A percentile compares a stretch with the other conserved stretches of the same genome.
These are phyloP conservation scores for Boletus sp. DNA, from an alignment of 768 basidiomycete genomes.

Conservation along the genomic window DNA sequence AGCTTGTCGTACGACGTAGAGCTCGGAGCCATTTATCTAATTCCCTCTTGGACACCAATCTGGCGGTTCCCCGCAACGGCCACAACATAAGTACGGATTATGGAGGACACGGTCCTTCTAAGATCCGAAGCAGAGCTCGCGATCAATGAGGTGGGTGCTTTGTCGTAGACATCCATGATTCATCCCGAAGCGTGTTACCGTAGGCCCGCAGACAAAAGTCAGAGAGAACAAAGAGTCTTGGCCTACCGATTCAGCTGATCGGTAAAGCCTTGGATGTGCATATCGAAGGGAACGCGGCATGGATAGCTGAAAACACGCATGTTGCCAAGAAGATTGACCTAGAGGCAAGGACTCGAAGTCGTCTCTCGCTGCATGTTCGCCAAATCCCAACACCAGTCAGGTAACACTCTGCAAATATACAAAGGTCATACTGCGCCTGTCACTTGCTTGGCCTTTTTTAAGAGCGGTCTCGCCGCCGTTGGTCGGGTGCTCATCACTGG, in stretches of 20 bases:
- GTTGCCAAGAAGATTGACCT: conserved; percentile 71
- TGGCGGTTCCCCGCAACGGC: background rate
- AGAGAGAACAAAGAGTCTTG: conserved; percentile 63
- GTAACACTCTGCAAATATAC: conserved; percentile 71
- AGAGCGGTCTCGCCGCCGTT: conserved; percentile 37
- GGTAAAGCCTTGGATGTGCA: conserved; percentile 74
- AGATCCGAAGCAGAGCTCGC: conserved; percentile 31
- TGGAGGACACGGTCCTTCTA: conserved; percentile 29
- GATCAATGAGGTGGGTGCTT: conserved; percentile 25
- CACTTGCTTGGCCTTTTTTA: conserved; percentile 72
- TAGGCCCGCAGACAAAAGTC: conserved; percentile 75
- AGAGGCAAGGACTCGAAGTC: conserved; percentile 47
- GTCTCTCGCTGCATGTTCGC: conserved; percentile 5
- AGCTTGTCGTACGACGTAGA: too few relatives aligned
- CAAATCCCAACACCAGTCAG: conserved; percentile 52
- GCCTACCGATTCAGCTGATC: conserved; percentile 71
- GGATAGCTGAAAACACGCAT: conserved; percentile 87
- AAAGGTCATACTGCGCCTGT: conserved; percentile 88
- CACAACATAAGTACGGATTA: conserved; percentile 1
- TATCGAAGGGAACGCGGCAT: conserved; percentile 63
- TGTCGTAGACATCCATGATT: background rate
- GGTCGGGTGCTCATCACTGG: conserved; percentile 72
- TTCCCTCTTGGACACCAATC: background rate
- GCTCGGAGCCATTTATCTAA: background rate
- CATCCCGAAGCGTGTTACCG: conserved; percentile 1